Evolutionary conservation across 176 grass and related monocot species (phyloP), one percentile per base, ranked within the genome.

Genomic region (Zoysia japonica): DNA sequence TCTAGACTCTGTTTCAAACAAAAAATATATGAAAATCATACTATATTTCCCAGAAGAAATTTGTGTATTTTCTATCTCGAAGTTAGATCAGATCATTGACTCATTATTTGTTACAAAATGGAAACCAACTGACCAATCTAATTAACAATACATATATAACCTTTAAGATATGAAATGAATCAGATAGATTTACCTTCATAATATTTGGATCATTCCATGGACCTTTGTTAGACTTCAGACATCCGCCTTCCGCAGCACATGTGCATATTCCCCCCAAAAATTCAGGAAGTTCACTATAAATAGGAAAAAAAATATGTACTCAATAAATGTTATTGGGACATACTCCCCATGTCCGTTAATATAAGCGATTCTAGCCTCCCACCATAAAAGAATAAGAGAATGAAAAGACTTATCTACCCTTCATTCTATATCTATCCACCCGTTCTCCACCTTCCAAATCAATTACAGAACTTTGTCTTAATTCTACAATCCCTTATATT

Each of bases 201-300:
- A 94, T 65, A 48, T 87, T 81, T 85, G 90, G 71, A 93, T 94
- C 88, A 75, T 90, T 92, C 95, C 95, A 98, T 83, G 95, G 95
- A 15, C 95, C 95, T 83, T 91, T 94, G 80, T 98, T 94, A 14
- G 92, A 94, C 70, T 64, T 98, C 67, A 98, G 88, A 45, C 95
- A 98, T 65, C 86, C 92, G 69, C 90, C 92, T 71, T 92, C 86
- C 44, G 17, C 57, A 80, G 61, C 69, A 85, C 95, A 98, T 55
- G 83, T 89, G 81, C 95, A 98, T 60, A 83, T 74, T 10, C 95
- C 95, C 11, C 95, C 92, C 74, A 98, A 93, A 78, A 94, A 98
- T 53, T 90, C 88, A 72, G 95, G 92, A 86, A 98, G 92, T 93
- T 98, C 86, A 56, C 95, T 98, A 84, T 76, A 76, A 81, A 81